Evolutionary conservation across 257 asterid genomes (phyloP).

Genomic region (Mentha longifolia): DNA sequence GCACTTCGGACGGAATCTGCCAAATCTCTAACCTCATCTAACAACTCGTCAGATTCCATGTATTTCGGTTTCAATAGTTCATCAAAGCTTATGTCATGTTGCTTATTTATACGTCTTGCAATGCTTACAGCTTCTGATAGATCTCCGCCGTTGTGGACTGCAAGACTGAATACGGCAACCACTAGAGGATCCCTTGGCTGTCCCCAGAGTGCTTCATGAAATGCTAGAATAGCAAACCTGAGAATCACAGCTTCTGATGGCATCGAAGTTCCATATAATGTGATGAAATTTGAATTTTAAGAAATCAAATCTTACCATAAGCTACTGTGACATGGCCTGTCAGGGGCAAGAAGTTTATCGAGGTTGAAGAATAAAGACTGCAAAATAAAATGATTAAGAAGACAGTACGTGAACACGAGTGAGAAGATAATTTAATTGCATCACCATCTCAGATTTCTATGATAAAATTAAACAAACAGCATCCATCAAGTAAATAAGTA

Average conservation of each 20-base stretch:
- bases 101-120: no score
- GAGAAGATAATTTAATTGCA: not conserved
- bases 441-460: slow-evolving; percentile 17
- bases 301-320: slow-evolving; percentile 64
- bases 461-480: slow-evolving; percentile 18
- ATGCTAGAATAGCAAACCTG: slow-evolving; percentile 88
- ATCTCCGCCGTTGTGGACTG: slow-evolving; percentile 85
- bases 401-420: not conserved
- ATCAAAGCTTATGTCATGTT: slow-evolving; percentile 55
- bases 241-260: slow-evolving; percentile 32
- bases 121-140: slow-evolving; percentile 70
- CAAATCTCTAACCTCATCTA: slow-evolving; percentile 54
- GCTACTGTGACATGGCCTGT: slow-evolving; percentile 87
- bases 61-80: slow-evolving; percentile 58
- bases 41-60: slow-evolving; percentile 42
- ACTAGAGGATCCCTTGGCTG: slow-evolving; percentile 75
- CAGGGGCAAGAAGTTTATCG: slow-evolving; percentile 81
- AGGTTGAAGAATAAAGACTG: slow-evolving; percentile 83
- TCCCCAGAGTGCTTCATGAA: slow-evolving; percentile 78
- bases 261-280: slow-evolving; percentile 15
- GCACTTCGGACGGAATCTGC: slow-evolving; percentile 63
- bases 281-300: slow-evolving; percentile 4
- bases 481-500: slow-evolving; percentile 16
- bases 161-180: slow-evolving; percentile 75
- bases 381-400: slow-evolving; percentile 31